A percentile compares a stretch with the other conserved stretches of the same genome.
Evolutionary conservation across 2,329 filamentous ascomycete species (phyloP).

Genomic region (Fulvia fulva): DNA sequence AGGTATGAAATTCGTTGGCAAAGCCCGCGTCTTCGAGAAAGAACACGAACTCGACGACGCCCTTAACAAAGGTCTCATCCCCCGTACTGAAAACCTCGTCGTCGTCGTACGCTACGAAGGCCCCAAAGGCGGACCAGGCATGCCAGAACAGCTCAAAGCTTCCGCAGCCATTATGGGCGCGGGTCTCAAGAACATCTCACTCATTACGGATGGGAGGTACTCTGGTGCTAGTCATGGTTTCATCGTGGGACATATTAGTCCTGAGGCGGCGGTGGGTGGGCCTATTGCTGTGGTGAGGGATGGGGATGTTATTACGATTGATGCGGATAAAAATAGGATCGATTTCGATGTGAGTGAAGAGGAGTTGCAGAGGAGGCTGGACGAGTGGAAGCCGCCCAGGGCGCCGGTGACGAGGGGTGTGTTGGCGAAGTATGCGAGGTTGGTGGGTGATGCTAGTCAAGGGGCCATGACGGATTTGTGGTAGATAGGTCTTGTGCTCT

Average conservation of each 20-base stretch:
- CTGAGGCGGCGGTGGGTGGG: conserved; percentile 83
- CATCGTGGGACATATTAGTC: conserved; percentile 88
- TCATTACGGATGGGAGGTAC: conserved; percentile 91
- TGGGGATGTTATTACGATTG: conserved; percentile 81
- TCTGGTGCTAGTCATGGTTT: conserved; percentile 86
- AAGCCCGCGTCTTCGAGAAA: conserved; percentile 80
- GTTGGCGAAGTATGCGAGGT: conserved; percentile 80
- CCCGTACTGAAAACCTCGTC: conserved; percentile 75
- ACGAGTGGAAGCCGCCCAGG: conserved; percentile 66
- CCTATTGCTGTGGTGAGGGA: conserved; percentile 79
- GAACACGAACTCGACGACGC: conserved; percentile 75
- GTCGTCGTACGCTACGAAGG: conserved; percentile 91
- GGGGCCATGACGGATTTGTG: conserved; percentile 82
- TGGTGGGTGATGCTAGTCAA: conserved; percentile 88
- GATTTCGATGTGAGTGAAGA: conserved; percentile 69
- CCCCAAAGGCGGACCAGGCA: conserved; percentile 87
- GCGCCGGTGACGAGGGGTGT: conserved; percentile 75
- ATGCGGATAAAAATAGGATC: conserved; percentile 69
- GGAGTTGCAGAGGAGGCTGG: conserved; percentile 63
- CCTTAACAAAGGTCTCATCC: conserved; percentile 66
- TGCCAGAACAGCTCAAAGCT: conserved; percentile 91
- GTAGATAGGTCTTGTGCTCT: not conserved
- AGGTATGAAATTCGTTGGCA: conserved; percentile 74
- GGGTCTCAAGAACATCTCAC: conserved; percentile 76
- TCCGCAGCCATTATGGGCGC: conserved; percentile 91